These are phyloP conservation scores for Fraxinus floribunda DNA, from an alignment of 305 asterid genomes.

Conservation along the genomic window DNA sequence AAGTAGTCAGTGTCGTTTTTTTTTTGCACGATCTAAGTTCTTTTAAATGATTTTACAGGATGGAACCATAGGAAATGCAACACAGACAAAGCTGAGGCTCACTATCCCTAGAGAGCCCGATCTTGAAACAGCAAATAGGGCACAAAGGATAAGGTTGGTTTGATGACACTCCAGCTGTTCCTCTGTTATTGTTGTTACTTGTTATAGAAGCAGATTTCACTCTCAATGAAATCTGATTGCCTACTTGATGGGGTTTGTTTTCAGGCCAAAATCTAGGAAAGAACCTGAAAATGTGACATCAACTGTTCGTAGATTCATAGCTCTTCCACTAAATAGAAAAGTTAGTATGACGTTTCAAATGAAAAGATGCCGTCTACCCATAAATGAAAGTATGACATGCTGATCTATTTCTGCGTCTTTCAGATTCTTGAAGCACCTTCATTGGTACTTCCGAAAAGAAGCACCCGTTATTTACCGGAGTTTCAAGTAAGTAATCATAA, in stretches of 20 bases:
- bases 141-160: conserved; percentile 62
- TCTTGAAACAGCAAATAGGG: conserved; percentile 77
- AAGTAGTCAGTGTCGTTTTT: background rate
- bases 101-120: conserved; percentile 82
- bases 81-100: conserved; percentile 47
- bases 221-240: conserved; percentile 10
- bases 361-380: conserved; percentile 3
- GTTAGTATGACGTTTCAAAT: conserved; percentile 38
- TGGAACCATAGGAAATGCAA: conserved; percentile 34
- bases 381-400: conserved; percentile 24
- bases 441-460: conserved; percentile 59
- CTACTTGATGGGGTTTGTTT: conserved; percentile 25
- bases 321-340: conserved; percentile 87
- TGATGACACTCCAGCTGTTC: conserved; percentile 13
- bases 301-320: conserved; percentile 65
- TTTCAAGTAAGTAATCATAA: conserved; percentile 44
- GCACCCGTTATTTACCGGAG: conserved; percentile 40
- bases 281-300: conserved; percentile 47
- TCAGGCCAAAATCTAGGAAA: conserved; percentile 60
- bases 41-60: conserved; percentile 45
- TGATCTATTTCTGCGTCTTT: conserved; percentile 23
- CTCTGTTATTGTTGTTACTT: conserved; percentile 4
- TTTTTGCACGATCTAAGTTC: background rate
- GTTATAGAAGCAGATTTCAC: conserved; percentile 1
- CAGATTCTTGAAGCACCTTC: conserved; percentile 87